Evolutionary conservation across 352 stramenopile species (phyloP).

Genomic region (Phytophthora hybrid): DNA sequence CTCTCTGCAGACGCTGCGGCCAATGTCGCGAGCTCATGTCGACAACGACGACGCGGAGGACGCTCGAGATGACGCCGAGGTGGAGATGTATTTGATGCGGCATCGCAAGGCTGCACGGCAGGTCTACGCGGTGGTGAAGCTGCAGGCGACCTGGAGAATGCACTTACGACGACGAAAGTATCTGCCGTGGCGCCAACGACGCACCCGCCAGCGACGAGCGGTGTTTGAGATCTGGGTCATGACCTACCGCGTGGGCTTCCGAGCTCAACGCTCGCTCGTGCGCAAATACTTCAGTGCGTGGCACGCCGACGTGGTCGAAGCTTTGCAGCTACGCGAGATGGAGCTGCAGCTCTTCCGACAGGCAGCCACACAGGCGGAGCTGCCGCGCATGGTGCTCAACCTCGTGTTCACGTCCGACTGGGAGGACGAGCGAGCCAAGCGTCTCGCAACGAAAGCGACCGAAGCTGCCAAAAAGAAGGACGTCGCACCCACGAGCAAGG

Average conservation of each 20-base stretch:
- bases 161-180: constrained; percentile 45
- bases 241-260: constrained; percentile 45
- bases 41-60: constrained; percentile 29
- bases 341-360: constrained; percentile 72
- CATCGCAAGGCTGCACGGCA: constrained; percentile 39
- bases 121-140: constrained; percentile 34
- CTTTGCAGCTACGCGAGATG: constrained; percentile 59
- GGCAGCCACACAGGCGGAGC: constrained; percentile 50
- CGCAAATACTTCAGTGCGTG: constrained; percentile 59
- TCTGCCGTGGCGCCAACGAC: constrained; percentile 52
- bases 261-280: constrained; percentile 40
- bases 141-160: constrained; percentile 77
- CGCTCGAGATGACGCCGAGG: constrained; percentile 41
- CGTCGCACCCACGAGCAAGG: constrained; percentile 11
- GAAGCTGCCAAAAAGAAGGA: constrained; percentile 26
- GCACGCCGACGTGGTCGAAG: constrained; percentile 52
- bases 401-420: constrained; percentile 73
- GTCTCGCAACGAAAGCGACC: constrained; percentile 20
- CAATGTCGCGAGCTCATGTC: neutral
- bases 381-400: constrained; percentile 74
- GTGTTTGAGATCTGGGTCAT: constrained; percentile 67
- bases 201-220: constrained; percentile 34
- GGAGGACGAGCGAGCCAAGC: constrained; percentile 40
- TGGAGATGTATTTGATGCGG: constrained; percentile 16
- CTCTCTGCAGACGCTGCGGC: constrained; percentile 26